Evolutionary conservation across 1,284 basidiomycete genomes (phyloP).

Genomic region (Leccinum subspadiceum): DNA sequence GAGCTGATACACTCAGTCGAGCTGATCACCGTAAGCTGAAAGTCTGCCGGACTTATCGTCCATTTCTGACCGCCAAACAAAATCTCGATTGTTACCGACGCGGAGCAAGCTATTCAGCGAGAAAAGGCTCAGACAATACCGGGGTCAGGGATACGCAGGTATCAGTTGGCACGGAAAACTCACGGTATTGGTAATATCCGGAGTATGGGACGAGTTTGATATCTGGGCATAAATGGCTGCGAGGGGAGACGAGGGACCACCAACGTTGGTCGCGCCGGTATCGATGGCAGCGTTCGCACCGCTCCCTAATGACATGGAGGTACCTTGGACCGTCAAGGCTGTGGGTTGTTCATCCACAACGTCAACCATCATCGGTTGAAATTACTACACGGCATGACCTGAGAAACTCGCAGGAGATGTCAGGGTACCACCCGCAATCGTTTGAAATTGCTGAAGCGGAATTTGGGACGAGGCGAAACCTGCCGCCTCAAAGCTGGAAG

Average conservation of each 20-base stretch:
- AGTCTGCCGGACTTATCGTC: conserved; percentile 44
- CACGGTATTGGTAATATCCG: conserved; percentile 36
- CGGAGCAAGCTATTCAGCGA: conserved; percentile 21
- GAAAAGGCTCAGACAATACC: background rate
- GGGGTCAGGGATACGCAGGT: background rate
- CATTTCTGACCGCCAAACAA: conserved; percentile 48
- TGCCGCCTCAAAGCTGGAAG: conserved; percentile 62
- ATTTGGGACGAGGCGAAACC: conserved; percentile 62
- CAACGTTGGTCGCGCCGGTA: no score
- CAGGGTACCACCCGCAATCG: conserved; percentile 45
- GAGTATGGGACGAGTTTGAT: no score
- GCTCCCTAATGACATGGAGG: no score
- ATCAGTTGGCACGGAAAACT: background rate
- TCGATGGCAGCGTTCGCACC: no score
- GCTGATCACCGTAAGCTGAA: conserved; percentile 39
- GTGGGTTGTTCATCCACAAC: no score
- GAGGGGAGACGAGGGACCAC: no score
- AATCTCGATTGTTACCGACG: conserved; percentile 28
- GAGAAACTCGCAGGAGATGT: no score
- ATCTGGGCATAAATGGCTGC: no score
- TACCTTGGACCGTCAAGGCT: no score
- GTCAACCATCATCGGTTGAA: no score
- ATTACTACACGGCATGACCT: no score
- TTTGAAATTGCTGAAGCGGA: conserved; percentile 59
- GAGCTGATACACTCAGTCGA: conserved; percentile 45